A percentile compares a stretch with the other conserved stretches of the same genome.
Evolutionary conservation across 345 rosid genomes (phyloP).

Genomic region (Boechera retrofracta): DNA sequence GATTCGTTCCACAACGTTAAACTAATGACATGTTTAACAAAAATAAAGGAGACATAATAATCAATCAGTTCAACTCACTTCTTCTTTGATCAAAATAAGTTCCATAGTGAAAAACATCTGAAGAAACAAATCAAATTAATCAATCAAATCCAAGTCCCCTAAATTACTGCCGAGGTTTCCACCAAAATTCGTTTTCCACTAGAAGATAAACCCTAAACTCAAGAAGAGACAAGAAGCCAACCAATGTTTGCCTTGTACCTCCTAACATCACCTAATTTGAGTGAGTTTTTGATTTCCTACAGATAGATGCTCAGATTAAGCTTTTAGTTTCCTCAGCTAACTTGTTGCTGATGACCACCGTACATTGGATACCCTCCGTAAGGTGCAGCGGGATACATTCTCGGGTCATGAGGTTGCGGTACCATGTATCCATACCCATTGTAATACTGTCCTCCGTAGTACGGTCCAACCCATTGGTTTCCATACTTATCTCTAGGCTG

Average conservation of each 20-base stretch:
- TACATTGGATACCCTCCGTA: conserved; percentile 83
- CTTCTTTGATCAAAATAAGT: not conserved
- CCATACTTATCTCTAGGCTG: conserved; percentile 78
- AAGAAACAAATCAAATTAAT: conserved; percentile 35
- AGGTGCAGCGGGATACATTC: conserved; percentile 68
- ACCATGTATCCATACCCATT: conserved; percentile 85
- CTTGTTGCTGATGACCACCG: conserved; percentile 89
- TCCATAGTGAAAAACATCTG: conserved; percentile 20
- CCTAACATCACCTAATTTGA: conserved; percentile 36
- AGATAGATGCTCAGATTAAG: conserved; percentile 27
- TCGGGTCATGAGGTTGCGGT: conserved; percentile 77
- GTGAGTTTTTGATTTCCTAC: conserved; percentile 35
- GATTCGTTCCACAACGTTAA: not conserved
- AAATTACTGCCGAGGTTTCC: conserved; percentile 29
- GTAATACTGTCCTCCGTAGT: conserved; percentile 78
- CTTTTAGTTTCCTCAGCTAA: conserved; percentile 63
- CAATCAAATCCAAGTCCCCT: conserved; percentile 39
- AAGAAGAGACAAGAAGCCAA: conserved; percentile 29
- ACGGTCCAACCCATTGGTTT: conserved; percentile 81
- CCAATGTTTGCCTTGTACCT: conserved; percentile 21
- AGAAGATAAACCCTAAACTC: conserved; percentile 35
- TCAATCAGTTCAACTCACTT: conserved; percentile 23
- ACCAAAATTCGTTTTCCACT: conserved; percentile 35
- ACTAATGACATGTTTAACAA: not conserved
- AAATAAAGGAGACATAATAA: conserved; percentile 7